Conservation (phyloP, 371 early-diverging fungal genomes). For the Lichtheimia ornata region DNA sequence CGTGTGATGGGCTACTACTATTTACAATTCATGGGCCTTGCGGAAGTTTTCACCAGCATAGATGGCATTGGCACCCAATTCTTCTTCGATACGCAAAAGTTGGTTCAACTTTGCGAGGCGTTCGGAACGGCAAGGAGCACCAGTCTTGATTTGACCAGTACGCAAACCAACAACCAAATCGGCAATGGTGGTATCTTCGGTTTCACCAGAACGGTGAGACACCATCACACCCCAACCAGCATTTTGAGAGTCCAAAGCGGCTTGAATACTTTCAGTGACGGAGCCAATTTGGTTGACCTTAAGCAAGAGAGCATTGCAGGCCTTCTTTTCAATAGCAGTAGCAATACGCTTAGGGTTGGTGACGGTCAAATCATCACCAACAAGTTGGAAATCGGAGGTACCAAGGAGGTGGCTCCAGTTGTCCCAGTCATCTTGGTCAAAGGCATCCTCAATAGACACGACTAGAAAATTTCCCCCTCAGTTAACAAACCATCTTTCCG, state of each 20-base stretch:
- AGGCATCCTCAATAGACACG: slow-evolving; percentile 99
- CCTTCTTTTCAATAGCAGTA: slow-evolving; percentile 91
- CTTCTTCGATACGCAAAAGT: slow-evolving; percentile 93
- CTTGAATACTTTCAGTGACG: slow-evolving; percentile 93
- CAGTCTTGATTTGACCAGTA: slow-evolving; percentile 99
- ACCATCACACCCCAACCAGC: slow-evolving; percentile 99
- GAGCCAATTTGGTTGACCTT: slow-evolving; percentile 99
- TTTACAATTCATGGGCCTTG: slow-evolving; percentile 69
- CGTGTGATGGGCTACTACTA: slow-evolving; percentile 1
- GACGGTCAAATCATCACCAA: slow-evolving; percentile 99
- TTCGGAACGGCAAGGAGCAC: slow-evolving; percentile 99
- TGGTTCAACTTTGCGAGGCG: slow-evolving; percentile 99
- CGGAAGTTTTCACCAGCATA: slow-evolving; percentile 97
- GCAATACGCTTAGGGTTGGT: slow-evolving; percentile 96
- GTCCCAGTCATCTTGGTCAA: slow-evolving; percentile 99
- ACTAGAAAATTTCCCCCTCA: slow-evolving; percentile 37
- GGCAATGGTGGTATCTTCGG: slow-evolving; percentile 99
- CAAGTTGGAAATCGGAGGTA: slow-evolving; percentile 83
- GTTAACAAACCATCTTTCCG: neutral
- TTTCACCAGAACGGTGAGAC: slow-evolving; percentile 99
- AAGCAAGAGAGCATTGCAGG: slow-evolving; percentile 95
- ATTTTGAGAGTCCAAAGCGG: slow-evolving; percentile 67
- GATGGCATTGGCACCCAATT: slow-evolving; percentile 77
- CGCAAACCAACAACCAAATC: slow-evolving; percentile 98
- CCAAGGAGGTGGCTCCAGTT: slow-evolving; percentile 85